Evolutionary conservation across 2,329 filamentous ascomycete genomes (phyloP), one percentile per base, ranked within the genome.

Genomic region (Trichoderma asperellum): DNA sequence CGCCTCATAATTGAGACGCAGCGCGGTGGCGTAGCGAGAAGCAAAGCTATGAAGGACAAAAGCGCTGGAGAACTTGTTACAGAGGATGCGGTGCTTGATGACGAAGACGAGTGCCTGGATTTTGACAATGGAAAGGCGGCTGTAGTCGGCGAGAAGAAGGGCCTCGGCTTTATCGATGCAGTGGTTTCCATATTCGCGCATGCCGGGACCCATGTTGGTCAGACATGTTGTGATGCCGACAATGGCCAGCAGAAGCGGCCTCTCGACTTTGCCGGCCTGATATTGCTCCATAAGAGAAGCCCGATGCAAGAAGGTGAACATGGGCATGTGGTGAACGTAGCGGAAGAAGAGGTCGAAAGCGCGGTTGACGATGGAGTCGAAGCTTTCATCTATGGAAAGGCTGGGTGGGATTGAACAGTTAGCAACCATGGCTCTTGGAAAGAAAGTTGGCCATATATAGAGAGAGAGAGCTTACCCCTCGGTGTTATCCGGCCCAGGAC

Each of bases 221-320:
- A 88, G 81, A 37, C 87, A 79, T 3, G 85, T 84, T 2, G 86
- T 87, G 73, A 88, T 86, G 61, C 86, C 86, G 8, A 88, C 79
- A 4, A 88, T 77, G 49, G 86, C 85, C 5, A 88, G 80, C 4
- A 88, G 79, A 7, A 88, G 78, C 2, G 85, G 80, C 52, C 82
- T 83, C 73, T 88, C 86, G 72, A 88, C 84, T 71, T 85, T 85
- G 59, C 85, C 86, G 5, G 84, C 82, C 71, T 87, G 83, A 74
- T 87, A 87, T 35, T 86, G 82, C 74, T 88, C 86, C 85, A 87
- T 87, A 29, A 88, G 82, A 2, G 86, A 88, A 14, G 86, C 85
- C 32, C 86, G 85, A 73, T 88, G 86, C 18, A 88, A 77, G 68
- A 88, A 88, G 12, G 85, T 86, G 77, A 86, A 86, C 73, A 86